phyloP scores from a whole-genome alignment of 1,284 basidiomycete genomes.

The Marasmius fiardii region DNA sequence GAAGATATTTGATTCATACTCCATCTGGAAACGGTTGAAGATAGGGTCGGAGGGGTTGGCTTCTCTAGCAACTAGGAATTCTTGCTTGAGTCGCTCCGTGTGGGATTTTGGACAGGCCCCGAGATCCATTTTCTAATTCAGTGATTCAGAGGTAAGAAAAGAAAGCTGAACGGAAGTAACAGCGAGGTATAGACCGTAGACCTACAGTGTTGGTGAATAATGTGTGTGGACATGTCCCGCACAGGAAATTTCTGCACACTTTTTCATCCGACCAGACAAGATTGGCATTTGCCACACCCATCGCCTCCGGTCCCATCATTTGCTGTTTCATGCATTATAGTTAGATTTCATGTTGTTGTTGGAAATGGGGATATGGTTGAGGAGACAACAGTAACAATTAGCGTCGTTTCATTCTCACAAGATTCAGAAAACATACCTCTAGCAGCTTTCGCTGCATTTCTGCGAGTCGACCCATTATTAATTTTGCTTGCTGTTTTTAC shows the following conservation, averaged over 20 bases:
- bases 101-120: constrained; percentile 98
- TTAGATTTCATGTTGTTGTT: no score
- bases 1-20: constrained; percentile 95
- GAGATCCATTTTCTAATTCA: constrained; percentile 94
- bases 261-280: constrained; percentile 96
- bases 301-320: constrained; percentile 99
- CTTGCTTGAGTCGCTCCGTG: constrained; percentile 90
- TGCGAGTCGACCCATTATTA: constrained; percentile 72
- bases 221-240: constrained; percentile 96
- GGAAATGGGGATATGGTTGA: constrained; percentile 5
- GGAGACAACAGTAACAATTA: constrained; percentile 7
- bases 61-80: constrained; percentile 80
- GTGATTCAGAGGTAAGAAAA: not conserved
- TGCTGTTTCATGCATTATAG: no score
- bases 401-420: not conserved
- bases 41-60: constrained; percentile 74
- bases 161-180: not conserved
- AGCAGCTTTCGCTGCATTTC: constrained; percentile 94
- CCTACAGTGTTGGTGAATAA: constrained; percentile 97
- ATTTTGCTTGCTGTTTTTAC: not conserved
- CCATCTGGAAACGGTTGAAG: constrained; percentile 83
- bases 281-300: constrained; percentile 92
- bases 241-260: constrained; percentile 99
- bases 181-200: constrained; percentile 32
- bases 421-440: constrained; percentile 53